Conservation (phyloP, 2,329 filamentous ascomycete genomes). For the Aspergillus brunneoviolaceus region DNA sequence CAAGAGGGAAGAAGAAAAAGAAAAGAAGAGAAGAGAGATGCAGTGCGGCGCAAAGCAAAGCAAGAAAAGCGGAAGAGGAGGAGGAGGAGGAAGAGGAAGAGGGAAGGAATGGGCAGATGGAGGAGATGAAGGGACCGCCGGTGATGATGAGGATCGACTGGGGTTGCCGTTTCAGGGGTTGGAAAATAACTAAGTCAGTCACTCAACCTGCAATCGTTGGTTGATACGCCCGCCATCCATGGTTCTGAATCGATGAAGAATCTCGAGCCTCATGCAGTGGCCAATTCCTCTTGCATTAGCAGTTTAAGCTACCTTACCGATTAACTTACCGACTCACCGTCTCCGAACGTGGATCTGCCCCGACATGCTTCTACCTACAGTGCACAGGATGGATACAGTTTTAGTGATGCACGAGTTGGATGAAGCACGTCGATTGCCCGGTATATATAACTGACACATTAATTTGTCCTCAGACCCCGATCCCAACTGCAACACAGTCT, state of each 20-base stretch:
- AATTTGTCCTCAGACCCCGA: not conserved
- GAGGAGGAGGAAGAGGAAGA: conserved; percentile 8
- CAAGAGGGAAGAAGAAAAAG: conserved; percentile 1
- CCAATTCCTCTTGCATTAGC: not conserved
- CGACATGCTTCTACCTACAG: not conserved
- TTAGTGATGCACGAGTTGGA: not conserved
- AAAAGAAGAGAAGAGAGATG: not conserved
- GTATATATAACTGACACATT: not conserved
- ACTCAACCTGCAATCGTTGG: conserved; percentile 15
- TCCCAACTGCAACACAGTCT: not conserved
- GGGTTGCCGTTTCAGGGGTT: conserved; percentile 24
- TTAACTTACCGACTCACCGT: not conserved
- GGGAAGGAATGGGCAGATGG: not conserved
- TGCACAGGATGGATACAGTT: not conserved
- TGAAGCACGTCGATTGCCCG: not conserved
- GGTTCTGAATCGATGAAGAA: conserved; percentile 12
- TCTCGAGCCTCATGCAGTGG: not conserved
- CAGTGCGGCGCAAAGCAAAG: not conserved
- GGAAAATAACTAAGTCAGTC: conserved; percentile 13
- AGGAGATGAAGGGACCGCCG: conserved; percentile 5
- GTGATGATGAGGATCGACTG: conserved; percentile 27
- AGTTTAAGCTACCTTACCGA: not conserved
- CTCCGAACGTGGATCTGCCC: not conserved
- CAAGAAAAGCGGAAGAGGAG: conserved; percentile 6
- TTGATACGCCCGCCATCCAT: conserved; percentile 4